Base-by-base conservation (phyloP, 805 yeast genomes). In the Cyberlindnera xylosilytica region DNA sequence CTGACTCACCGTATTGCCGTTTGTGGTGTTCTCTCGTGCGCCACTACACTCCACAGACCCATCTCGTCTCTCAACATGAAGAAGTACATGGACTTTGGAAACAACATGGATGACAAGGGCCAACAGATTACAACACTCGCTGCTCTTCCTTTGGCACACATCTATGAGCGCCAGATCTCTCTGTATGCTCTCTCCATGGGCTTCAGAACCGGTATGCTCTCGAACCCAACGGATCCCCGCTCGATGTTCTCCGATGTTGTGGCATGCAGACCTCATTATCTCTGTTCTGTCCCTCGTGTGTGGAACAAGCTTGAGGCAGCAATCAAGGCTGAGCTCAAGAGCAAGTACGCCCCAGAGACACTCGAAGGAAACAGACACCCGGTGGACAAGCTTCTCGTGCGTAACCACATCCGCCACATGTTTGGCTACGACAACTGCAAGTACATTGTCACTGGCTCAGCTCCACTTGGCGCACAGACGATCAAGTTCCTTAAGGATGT, bases 391-490 rank as follows among this genome's bases (percentile, higher is more conserved):
- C 12, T 44, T 26, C 28, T 44, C 31, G 8, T 44, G 4, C 41
- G 67, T 33, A 64, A 62, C 37, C 65, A 69, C 47, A 60, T 76
- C n/a, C 60, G 73, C 27, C 54, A 54, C 30, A 57, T 62, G 16
- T 56, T 76, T 20, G 82, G 83, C 1, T 64, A 75, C 41, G 66
- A 66, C 16, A 70, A 74, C 38, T 49, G 65, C 9, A 55, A 62
- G 13, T 60, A 57, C 42, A 44, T 70, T 26, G 51, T 69, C 16
- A 63, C 70, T 23, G 87, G 90, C 4, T 79, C 87, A 32, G 91
- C 91, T 2, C 91, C 93, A 16, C 69, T 84, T 45, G 70, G 83
- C 13, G 67, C 71, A 6, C 79, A 74, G 34, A 78, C 87, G 0
- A 66, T 82, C 33, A 66, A 67, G 47, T 83, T 80, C 58, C 61